Evolutionary conservation across 2,329 filamentous ascomycete species (phyloP).

Genomic region (Lachnellula hyalina): DNA sequence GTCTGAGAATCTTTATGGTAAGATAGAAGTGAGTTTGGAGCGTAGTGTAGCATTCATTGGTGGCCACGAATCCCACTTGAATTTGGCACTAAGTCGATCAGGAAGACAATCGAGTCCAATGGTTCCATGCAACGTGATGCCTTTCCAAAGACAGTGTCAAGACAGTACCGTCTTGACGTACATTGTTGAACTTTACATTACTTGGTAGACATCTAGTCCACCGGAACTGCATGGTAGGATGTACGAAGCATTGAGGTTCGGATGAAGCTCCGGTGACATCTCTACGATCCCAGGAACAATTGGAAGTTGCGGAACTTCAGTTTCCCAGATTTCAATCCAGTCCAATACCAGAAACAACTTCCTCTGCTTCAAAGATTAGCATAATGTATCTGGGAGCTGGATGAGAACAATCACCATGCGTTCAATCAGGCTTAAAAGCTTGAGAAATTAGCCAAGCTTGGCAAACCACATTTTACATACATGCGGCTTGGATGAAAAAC

Average conservation of each 20-base stretch:
- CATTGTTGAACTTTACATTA: too few species aligned
- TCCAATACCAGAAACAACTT: too few species aligned
- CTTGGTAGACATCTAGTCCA: too few species aligned
- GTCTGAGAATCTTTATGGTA: not conserved
- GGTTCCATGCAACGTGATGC: not conserved
- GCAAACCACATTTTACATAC: too few species aligned
- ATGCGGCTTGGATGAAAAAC: too few species aligned
- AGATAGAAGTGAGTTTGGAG: not conserved
- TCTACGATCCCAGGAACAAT: not conserved
- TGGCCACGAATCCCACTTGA: not conserved
- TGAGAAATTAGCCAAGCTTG: not conserved
- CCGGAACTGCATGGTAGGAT: too few species aligned
- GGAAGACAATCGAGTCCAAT: not conserved
- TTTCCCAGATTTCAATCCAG: not conserved
- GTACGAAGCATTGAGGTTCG: too few species aligned
- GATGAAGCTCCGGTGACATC: too few species aligned
- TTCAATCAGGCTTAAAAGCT: not conserved
- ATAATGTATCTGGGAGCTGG: not conserved
- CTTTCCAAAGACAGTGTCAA: too few species aligned
- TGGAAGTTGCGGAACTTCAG: not conserved
- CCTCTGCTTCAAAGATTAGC: too few species aligned
- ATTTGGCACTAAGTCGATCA: too few species aligned
- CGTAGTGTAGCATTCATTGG: not conserved
- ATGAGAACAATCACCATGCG: not conserved
- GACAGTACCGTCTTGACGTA: too few species aligned